Evolutionary conservation across 176 grass and related monocot species (phyloP).

Genomic region (Aechmea fasciata): DNA sequence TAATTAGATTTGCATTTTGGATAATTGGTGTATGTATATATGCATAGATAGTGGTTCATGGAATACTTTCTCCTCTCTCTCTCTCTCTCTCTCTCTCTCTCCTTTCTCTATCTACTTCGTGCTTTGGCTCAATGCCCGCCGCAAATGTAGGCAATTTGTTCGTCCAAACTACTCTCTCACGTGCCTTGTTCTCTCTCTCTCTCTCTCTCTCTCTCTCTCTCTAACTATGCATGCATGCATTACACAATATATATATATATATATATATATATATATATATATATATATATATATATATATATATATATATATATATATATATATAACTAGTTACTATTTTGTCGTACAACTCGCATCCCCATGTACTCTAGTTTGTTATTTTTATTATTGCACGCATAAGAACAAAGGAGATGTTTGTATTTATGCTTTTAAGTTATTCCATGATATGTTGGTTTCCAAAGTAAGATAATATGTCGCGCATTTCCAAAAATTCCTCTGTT

Average conservation of each 20-base stretch:
- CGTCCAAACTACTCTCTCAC: conserved; percentile 1
- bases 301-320: not conserved
- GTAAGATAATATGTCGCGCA: not conserved
- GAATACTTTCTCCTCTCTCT: no score
- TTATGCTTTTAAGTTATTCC: not conserved
- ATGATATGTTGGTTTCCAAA: not conserved
- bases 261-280: not conserved
- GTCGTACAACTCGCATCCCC: not conserved
- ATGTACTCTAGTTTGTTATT: not conserved
- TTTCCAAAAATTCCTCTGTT: conserved; percentile 18
- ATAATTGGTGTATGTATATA: no score
- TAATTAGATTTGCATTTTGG: no score
- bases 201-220: not conserved
- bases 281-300: not conserved
- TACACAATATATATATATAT: not conserved
- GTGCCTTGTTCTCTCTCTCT: not conserved
- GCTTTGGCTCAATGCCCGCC: conserved; percentile 17
- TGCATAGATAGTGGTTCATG: no score
- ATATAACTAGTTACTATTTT: not conserved
- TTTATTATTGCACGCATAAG: conserved; percentile 6
- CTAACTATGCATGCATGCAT: not conserved
- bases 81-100: no score
- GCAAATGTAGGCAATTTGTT: conserved; percentile 21
- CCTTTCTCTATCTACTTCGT: no score
- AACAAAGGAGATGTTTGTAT: conserved; percentile 1